A percentile compares a stretch with the other conserved stretches of the same genome.
These are phyloP conservation scores for Pleurotus tuoliensis DNA, from an alignment of 768 basidiomycete species.

Conservation along the genomic window DNA sequence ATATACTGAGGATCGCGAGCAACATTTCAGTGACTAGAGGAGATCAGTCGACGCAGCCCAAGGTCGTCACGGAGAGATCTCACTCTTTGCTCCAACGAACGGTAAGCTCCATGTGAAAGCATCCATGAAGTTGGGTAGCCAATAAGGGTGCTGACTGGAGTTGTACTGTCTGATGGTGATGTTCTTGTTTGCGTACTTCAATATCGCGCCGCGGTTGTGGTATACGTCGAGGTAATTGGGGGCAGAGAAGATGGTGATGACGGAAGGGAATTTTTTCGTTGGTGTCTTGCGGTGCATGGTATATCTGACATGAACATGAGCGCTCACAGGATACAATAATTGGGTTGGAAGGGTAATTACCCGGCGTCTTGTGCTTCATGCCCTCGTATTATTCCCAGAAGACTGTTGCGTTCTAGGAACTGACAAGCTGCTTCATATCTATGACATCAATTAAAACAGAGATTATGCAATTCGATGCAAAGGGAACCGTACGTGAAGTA, in stretches of 20 bases:
- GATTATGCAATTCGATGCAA: background rate
- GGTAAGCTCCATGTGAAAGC: conserved; percentile 98
- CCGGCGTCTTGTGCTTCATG: conserved; percentile 98
- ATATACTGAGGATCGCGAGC: conserved; percentile 89
- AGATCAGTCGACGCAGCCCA: conserved; percentile 17
- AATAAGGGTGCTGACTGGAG: conserved; percentile 80
- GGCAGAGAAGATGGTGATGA: conserved; percentile 97
- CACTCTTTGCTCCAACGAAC: conserved; percentile 96
- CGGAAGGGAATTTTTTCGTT: conserved; percentile 90
- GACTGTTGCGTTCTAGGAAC: conserved; percentile 87
- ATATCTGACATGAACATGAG: conserved; percentile 43
- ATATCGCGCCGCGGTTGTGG: conserved; percentile 93
- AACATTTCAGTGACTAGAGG: conserved; percentile 92
- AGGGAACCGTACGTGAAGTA: conserved; percentile 78
- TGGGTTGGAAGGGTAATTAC: conserved; percentile 33
- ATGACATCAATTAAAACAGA: background rate
- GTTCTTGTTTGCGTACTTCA: conserved; percentile 95
- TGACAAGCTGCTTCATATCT: conserved; percentile 85
- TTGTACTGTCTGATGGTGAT: conserved; percentile 93
- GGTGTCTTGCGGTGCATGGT: conserved; percentile 96
- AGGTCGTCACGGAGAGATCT: conserved; percentile 18
- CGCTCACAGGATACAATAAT: background rate
- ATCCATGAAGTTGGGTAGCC: conserved; percentile 97
- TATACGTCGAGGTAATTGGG: conserved; percentile 97
- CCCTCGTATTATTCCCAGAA: conserved; percentile 92